Evolutionary conservation across 73 alveolate genomes (phyloP), one percentile per base, ranked within the genome.

Genomic region (Paramecium caudatum): DNA sequence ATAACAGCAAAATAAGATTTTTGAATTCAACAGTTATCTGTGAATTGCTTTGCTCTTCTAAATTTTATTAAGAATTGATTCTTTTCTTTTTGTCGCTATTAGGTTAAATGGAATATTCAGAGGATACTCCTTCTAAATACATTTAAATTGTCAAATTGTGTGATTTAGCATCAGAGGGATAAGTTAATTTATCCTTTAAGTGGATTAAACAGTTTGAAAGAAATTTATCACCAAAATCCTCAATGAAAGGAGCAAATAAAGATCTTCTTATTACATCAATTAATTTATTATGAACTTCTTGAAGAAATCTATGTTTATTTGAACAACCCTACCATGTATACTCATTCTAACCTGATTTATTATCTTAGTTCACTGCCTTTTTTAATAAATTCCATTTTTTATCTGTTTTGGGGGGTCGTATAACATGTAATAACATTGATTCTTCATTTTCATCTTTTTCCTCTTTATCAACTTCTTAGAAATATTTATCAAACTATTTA

Each of bases 21-120:
- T 65, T 13, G 34, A 65, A 33, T 32, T 65, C 48, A 65, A 65
- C 33, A 32, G 47, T 65, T 7, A 33, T 36, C 3, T 65, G 47
- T 65, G 27, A 16, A 33, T 65, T 65, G 4, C 50, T 12, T 63
- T 63, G 33, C 4, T 65, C 83, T 25, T 65, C 49, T 13, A 10
- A 32, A 34, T 36, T 12, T 33, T 65, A n/a, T 39, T 74, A n/a
- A 45, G 39, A 15, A 10, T 45, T 19, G 2, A 27, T 41, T 16
- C 32, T 41, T 25, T 45, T 74, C 15, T 16, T 39, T 19, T 45
- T 74, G 5, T 74, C 68, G 19, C 10, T 43, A 2, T 19, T 41
- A 36, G 88, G 88, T 1, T 45, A 37, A 16, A 74, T 74, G 36
- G 19, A 21, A 74, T 74, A 74, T 74, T 74, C 88, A 17, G 88